Conservation (phyloP, 495 filamentous ascomycete genomes). For the Friedmanniomyces endolithicus region DNA sequence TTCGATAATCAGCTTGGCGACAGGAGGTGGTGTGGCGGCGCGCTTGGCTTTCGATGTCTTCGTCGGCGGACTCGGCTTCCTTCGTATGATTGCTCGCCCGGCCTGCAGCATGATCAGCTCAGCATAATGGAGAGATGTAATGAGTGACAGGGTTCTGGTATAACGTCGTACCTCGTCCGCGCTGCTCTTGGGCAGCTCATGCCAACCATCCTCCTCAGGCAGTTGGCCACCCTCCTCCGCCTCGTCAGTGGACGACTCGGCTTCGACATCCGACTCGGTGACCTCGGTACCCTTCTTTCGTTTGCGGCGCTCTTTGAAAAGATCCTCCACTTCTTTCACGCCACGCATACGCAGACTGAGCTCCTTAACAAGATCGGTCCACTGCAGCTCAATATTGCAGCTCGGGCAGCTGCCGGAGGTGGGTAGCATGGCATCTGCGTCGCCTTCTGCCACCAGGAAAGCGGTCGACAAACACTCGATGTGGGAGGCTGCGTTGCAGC, state of each 20-base stretch:
- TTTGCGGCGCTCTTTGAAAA: conserved; percentile 45
- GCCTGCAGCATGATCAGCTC: neutral
- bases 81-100: neutral
- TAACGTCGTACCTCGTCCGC: conserved; percentile 7
- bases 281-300: conserved; percentile 3
- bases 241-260: conserved; percentile 26
- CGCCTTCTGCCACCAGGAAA: conserved; percentile 41
- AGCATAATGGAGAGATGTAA: too few relatives aligned
- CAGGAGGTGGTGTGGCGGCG: neutral
- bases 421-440: conserved; percentile 47
- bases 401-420: conserved; percentile 57
- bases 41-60: neutral
- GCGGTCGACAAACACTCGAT: conserved; percentile 59
- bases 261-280: conserved; percentile 11
- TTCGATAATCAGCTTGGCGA: conserved; percentile 36
- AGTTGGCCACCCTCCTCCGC: conserved; percentile 2
- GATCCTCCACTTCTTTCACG: conserved; percentile 47
- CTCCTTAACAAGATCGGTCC: conserved; percentile 73
- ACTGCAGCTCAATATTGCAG: conserved; percentile 51
- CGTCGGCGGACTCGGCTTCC: conserved; percentile 1
- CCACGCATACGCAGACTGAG: conserved; percentile 59
- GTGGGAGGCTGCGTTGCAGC: conserved; percentile 60
- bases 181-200: conserved; percentile 5
- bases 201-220: conserved; percentile 16
- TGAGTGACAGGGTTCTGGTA: too few relatives aligned